Evolutionary conservation across 306 rosid species (phyloP).

Genomic region (Quercus robur): DNA sequence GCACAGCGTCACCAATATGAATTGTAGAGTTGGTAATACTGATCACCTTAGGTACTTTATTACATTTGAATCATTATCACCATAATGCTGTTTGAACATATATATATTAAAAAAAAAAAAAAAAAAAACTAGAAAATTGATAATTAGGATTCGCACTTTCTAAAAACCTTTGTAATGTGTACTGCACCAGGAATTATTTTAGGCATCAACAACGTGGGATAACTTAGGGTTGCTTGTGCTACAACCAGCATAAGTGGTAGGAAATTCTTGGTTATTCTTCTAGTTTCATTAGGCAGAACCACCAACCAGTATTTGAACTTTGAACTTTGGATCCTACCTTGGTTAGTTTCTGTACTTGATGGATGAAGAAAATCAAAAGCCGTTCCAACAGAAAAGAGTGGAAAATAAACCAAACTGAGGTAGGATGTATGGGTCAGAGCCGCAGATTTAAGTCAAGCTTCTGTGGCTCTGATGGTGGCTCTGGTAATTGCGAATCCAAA

Average conservation of each 20-base stretch:
- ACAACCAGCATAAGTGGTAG: constrained; percentile 13
- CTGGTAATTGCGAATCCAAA: constrained; percentile 39
- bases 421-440: constrained; percentile 42
- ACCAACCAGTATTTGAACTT: constrained; percentile 23
- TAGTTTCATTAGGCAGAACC: constrained; percentile 26
- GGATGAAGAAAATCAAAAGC: constrained; percentile 15
- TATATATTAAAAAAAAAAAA: not conserved
- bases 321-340: constrained; percentile 37
- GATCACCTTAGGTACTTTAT: not conserved
- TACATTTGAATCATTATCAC: not conserved
- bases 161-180: constrained; percentile 10
- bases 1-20: not conserved
- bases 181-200: constrained; percentile 32
- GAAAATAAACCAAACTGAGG: constrained; percentile 5
- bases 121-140: constrained; percentile 8
- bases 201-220: constrained; percentile 24
- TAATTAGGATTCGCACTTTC: not conserved
- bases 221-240: constrained; percentile 15
- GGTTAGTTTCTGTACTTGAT: constrained; percentile 26
- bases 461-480: constrained; percentile 42
- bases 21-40: not conserved
- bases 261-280: constrained; percentile 21
- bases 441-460: constrained; percentile 79
- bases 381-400: constrained; percentile 13
- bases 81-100: constrained; percentile 1